Base-by-base conservation (phyloP, 345 rosid genomes). In the Combretum micranthum region DNA sequence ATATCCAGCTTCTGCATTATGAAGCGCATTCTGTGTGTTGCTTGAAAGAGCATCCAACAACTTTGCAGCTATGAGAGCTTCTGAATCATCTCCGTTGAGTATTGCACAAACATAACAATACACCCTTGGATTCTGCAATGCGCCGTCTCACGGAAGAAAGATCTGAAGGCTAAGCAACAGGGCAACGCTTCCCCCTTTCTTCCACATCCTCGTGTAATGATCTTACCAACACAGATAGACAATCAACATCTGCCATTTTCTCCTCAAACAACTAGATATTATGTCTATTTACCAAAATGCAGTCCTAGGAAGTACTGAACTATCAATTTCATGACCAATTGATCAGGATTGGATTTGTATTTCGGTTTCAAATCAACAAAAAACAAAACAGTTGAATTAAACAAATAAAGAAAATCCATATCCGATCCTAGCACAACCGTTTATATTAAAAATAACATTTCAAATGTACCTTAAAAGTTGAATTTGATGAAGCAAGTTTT, bases 1-100 rank as follows among this genome's bases (percentile, higher is more conserved):
- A 66, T 78, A 83, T 42, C 88, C 93, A 7, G 88, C 93, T 75
- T 85, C 93, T 0, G 86, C 88, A 88, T 83, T 83, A 59, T 83
- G 83, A 72, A 85, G 88, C 21, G 81, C 93, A 59, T 83, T 83
- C 53, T 85, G 93, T 11, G 84, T 72, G 51, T 78, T 83, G 75
- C 75, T 68, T 4, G 88, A 85, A 63, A 85, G 65, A 23, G 81
- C 72, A 73, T 58, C 68, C 61, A 85, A 67, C 70, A 85, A 64
- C 70, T 69, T 78, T 48, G 60, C 64, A 0, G 93, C 88, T 75
- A 16, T 46, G 50, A 1, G 88, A 48, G 86, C 86, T 22, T 59
- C 12, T 8, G 68, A 55, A 60, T 85, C 93, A 22, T 80, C 80
- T 19, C 77, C 80, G 45, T 71, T 77, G 51, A 78, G 79, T 52